Evolutionary conservation across 257 asterid genomes (phyloP).

Genomic region (Gentiana macrophylla): DNA sequence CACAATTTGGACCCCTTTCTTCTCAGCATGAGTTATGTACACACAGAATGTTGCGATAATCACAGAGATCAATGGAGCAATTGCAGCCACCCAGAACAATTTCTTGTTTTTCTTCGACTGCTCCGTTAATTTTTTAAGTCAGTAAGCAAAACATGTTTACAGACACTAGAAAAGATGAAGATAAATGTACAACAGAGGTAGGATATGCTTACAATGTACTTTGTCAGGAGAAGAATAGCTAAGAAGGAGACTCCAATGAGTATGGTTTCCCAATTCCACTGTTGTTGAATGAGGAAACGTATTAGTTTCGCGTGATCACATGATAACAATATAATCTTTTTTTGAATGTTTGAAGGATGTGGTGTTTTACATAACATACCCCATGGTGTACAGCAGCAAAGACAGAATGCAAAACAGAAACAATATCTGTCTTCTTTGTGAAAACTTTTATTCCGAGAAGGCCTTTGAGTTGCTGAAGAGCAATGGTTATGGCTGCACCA

Average conservation of each 20-base stretch:
- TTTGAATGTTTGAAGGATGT: not conserved
- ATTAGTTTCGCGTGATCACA: not conserved
- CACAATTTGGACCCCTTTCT: constrained; percentile 56
- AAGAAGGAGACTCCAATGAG: constrained; percentile 53
- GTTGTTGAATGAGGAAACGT: constrained; percentile 1
- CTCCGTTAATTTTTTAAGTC: not conserved
- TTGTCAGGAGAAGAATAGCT: constrained; percentile 43
- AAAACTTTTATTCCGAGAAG: constrained; percentile 49
- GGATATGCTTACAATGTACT: constrained; percentile 48
- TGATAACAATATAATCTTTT: not conserved
- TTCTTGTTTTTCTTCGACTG: constrained; percentile 62
- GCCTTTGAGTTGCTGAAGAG: constrained; percentile 80
- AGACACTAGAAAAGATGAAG: not conserved
- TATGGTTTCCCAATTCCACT: constrained; percentile 84
- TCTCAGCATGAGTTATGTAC: constrained; percentile 55
- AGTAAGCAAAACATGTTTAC: too few species aligned
- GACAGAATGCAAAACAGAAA: constrained; percentile 63
- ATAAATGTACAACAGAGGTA: not conserved
- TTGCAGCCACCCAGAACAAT: constrained; percentile 65
- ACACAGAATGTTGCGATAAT: constrained; percentile 54
- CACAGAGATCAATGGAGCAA: constrained; percentile 65
- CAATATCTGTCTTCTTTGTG: constrained; percentile 54
- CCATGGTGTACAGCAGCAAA: constrained; percentile 43
- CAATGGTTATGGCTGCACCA: constrained; percentile 67
- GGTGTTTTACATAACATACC: constrained; percentile 17